A percentile compares a stretch with the other conserved stretches of the same genome.
Conservation (phyloP, 805 yeast species). For the Lachancea lanzarotensis region DNA sequence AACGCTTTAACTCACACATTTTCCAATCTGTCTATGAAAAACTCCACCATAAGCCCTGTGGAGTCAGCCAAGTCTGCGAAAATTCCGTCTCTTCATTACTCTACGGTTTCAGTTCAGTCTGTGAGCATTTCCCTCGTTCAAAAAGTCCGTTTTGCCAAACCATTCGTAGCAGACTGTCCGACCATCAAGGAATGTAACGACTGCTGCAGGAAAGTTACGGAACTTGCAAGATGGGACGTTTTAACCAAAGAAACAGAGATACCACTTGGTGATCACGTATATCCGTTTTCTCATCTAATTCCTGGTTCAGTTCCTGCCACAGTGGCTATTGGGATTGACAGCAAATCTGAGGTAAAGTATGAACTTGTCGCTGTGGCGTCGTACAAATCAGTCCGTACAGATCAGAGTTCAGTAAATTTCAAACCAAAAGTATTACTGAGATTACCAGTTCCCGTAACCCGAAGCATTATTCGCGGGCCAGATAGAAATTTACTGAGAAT, state of each 20-base stretch:
- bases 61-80: conserved; percentile 13
- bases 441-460: conserved; percentile 63
- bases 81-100: conserved; percentile 5
- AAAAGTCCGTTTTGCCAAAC: conserved; percentile 56
- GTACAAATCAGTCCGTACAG: conserved; percentile 34
- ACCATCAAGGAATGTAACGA: conserved; percentile 47
- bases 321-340: conserved; percentile 46
- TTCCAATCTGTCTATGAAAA: conserved; percentile 19
- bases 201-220: conserved; percentile 50
- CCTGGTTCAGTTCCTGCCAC: conserved; percentile 89
- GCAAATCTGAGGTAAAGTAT: conserved; percentile 55
- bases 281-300: conserved; percentile 83
- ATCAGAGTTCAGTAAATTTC: conserved; percentile 17
- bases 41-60: conserved; percentile 13
- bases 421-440: conserved; percentile 37
- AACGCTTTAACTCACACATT: conserved; percentile 17
- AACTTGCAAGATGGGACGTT: conserved; percentile 85
- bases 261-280: conserved; percentile 66
- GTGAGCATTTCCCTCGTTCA: conserved; percentile 71
- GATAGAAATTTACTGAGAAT: conserved; percentile 84
- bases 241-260: conserved; percentile 53
- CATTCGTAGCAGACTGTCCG: conserved; percentile 52
- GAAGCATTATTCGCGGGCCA: conserved; percentile 75
- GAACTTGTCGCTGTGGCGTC: conserved; percentile 59
- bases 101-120: conserved; percentile 40